Percentiles rank a stretch among this genome's conserved stretches.
These are phyloP conservation scores for Effrenium voratum DNA, from an alignment of 73 alveolate species.

Conservation along the genomic window DNA sequence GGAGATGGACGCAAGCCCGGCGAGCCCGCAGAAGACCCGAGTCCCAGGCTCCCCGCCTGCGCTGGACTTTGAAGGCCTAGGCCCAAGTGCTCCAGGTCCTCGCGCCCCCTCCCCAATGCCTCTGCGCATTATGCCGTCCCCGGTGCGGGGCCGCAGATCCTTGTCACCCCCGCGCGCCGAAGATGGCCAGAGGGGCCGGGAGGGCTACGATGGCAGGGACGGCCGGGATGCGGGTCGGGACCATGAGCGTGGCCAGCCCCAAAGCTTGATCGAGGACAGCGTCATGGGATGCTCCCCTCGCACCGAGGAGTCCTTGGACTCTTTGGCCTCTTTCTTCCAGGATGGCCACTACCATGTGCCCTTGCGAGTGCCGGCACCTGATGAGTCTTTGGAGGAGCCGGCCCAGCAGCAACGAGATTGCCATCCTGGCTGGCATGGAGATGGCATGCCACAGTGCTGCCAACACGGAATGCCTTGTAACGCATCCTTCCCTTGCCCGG, in stretches of 20 bases:
- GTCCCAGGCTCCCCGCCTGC: constrained; percentile 84
- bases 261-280: constrained; percentile 66
- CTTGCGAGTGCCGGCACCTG: constrained; percentile 38
- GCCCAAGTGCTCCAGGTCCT: not conserved
- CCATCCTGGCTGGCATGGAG: not conserved
- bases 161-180: constrained; percentile 39
- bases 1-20: constrained; percentile 64
- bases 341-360: constrained; percentile 71
- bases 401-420: constrained; percentile 51
- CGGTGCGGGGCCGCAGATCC: constrained; percentile 67
- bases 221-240: no score
- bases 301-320: constrained; percentile 67
- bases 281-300: constrained; percentile 60
- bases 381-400: constrained; percentile 53
- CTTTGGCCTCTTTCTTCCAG: constrained; percentile 53
- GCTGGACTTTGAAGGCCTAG: not conserved
- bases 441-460: not conserved
- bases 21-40: constrained; percentile 23
- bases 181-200: not conserved
- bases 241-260: constrained; percentile 1
- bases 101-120: constrained; percentile 22
- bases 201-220: not conserved
- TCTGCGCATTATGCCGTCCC: constrained; percentile 49
- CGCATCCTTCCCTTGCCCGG: constrained; percentile 48
- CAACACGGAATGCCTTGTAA: constrained; percentile 61